These are phyloP conservation scores for Capsaspora owczarzaki DNA, from an alignment of 78 protist species.

Conservation along the genomic window DNA sequence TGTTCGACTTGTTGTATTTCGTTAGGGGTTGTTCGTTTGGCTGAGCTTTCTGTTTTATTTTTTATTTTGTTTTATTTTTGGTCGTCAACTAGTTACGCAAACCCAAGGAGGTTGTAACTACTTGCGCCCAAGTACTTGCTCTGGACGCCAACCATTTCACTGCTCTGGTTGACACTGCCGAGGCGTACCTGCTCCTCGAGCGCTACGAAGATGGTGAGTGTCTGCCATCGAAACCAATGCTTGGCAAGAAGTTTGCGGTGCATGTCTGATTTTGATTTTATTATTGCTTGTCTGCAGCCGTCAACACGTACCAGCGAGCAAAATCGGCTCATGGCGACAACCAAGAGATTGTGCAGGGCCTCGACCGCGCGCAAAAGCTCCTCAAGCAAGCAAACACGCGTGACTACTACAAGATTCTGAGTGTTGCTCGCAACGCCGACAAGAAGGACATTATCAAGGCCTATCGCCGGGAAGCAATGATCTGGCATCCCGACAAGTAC, in stretches of 20 bases:
- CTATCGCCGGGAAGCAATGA: neutral
- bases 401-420: constrained; percentile 5
- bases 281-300: neutral
- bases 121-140: no score
- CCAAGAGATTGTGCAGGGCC: neutral
- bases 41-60: no score
- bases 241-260: neutral
- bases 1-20: no score
- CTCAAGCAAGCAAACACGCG: neutral
- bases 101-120: no score
- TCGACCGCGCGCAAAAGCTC: neutral
- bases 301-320: neutral
- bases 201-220: no score
- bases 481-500: neutral
- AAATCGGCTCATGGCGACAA: neutral
- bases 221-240: no score
- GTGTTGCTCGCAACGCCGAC: neutral
- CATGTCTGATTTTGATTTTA: neutral
- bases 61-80: no score
- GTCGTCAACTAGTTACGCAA: no score
- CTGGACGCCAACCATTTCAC: no score
- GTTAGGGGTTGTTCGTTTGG: no score
- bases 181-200: no score
- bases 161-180: no score
- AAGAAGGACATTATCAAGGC: neutral